Base-by-base conservation (phyloP, 257 asterid species). In the Rauvolfia tetraphylla region DNA sequence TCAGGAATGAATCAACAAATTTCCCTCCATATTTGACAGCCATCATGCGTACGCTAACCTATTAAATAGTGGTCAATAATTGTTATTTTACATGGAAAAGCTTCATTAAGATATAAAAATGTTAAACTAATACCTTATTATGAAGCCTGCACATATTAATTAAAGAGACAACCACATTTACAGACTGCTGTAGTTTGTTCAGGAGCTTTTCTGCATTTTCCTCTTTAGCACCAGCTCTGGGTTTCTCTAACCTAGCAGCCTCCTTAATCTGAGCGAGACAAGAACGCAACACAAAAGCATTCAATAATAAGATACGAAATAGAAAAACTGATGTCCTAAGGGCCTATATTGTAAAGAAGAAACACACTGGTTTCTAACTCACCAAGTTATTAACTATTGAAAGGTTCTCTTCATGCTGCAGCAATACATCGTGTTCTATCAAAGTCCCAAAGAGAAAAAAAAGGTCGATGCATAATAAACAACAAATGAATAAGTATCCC, bases 11-110 rank as follows among this genome's bases (percentile, higher is more conserved):
- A 79, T 92, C 96, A 23, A 92, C 81, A 86, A 86, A 92, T 87
- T 89, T 92, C 81, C 97, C 96, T 15, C 97, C 95, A 79, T 89
- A 89, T 87, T 90, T 92, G 84, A 92, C 91, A 74, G 96, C 93
- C 92, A 90, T 86, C 70, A 88, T 90, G 71, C 78, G 97, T 84
- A 92, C 83, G 42, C 81, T 88, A 80, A 92, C 95, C 97, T 92
- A 77, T 80, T 72, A 59, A 81, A 53, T 72, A 71, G 73, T 41
- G 53, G 51, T 79, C 82, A 78, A 86, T 71, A 44, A 34, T 12
- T 66, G 68, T 41, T 61, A 70, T 41, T 61, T 54, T 31, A 76
- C 61, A 67, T 5, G 31, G 74, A 68, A 62, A 57, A 41, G 39
- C 79, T 23, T 66, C 67, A 61, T 41, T 44, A 76, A 51, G 58